Evolutionary conservation across 1,284 basidiomycete genomes (phyloP).

Genomic region (Cryptococcus wingfieldii): DNA sequence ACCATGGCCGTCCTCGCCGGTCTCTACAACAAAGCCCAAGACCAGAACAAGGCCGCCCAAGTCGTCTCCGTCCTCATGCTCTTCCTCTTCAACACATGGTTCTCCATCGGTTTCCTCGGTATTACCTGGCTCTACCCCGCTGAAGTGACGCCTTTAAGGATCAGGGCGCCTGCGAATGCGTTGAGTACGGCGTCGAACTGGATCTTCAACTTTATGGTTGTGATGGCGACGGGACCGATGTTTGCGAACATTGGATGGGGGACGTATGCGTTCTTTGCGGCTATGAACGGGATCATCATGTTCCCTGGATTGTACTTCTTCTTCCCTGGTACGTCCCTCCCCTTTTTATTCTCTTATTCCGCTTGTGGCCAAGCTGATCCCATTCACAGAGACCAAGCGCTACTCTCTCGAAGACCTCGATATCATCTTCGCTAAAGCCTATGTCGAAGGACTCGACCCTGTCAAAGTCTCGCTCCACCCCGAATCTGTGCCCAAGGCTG

Average conservation of each 20-base stretch:
- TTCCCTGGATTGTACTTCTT: conserved; percentile 32
- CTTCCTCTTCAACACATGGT: conserved; percentile 48
- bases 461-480: conserved; percentile 21
- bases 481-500: conserved; percentile 28
- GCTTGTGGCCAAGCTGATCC: conserved; percentile 1
- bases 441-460: conserved; percentile 23
- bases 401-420: conserved; percentile 37
- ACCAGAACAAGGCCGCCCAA: conserved; percentile 36
- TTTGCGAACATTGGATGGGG: conserved; percentile 39
- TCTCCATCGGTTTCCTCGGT: conserved; percentile 41
- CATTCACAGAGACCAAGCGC: conserved; percentile 37
- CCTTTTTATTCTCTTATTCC: too few species aligned
- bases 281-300: conserved; percentile 37
- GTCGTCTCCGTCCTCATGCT: conserved; percentile 45
- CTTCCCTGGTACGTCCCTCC: conserved; percentile 3
- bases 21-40: conserved; percentile 26
- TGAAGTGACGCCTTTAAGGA: conserved; percentile 51
- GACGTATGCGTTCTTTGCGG: conserved; percentile 41
- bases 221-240: conserved; percentile 39
- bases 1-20: conserved; percentile 42
- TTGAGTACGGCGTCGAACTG: conserved; percentile 60
- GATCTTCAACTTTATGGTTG: conserved; percentile 39
- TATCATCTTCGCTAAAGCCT: conserved; percentile 34
- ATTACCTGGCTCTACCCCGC: conserved; percentile 45
- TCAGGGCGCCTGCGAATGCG: conserved; percentile 65